Conservation (phyloP, 768 basidiomycete genomes). For the Calvatia gigantea region DNA sequence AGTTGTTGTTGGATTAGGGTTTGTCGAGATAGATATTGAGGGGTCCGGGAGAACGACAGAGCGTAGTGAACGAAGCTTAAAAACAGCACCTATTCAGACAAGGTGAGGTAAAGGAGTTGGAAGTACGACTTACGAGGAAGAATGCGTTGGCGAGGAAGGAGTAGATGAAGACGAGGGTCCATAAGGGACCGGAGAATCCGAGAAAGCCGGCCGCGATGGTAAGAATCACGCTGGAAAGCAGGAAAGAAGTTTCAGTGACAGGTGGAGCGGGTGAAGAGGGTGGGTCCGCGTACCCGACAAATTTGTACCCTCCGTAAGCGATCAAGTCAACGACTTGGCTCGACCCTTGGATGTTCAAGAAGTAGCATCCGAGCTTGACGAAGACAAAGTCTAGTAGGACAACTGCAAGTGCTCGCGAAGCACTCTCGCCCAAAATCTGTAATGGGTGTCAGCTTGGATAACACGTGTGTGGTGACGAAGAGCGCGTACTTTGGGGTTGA, state of each 20-base stretch:
- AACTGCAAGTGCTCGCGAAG: constrained; percentile 81
- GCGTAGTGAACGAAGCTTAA: constrained; percentile 88
- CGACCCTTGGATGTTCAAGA: constrained; percentile 79
- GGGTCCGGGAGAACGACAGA: constrained; percentile 89
- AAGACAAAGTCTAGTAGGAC: constrained; percentile 85
- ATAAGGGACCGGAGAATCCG: constrained; percentile 56
- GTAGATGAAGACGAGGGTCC: constrained; percentile 75
- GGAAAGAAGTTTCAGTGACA: not conserved
- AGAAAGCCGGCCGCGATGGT: constrained; percentile 74
- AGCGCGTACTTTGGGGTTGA: constrained; percentile 63
- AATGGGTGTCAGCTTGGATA: not conserved
- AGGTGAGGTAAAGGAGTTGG: not conserved
- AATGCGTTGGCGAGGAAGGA: constrained; percentile 87
- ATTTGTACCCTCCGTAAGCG: constrained; percentile 96
- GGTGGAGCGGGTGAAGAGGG: not conserved
- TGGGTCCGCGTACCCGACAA: constrained; percentile 71
- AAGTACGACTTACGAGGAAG: constrained; percentile 69
- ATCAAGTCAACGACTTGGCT: constrained; percentile 76
- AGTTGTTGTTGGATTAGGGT: constrained; percentile 39
- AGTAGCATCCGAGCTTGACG: constrained; percentile 89
- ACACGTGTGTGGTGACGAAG: not conserved
- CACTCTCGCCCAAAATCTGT: constrained; percentile 77
- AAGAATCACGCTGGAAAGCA: constrained; percentile 65
- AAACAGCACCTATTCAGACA: too few relatives aligned
- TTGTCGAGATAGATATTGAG: constrained; percentile 31